Base-by-base conservation (phyloP, 257 asterid species). In the Lantana camara region DNA sequence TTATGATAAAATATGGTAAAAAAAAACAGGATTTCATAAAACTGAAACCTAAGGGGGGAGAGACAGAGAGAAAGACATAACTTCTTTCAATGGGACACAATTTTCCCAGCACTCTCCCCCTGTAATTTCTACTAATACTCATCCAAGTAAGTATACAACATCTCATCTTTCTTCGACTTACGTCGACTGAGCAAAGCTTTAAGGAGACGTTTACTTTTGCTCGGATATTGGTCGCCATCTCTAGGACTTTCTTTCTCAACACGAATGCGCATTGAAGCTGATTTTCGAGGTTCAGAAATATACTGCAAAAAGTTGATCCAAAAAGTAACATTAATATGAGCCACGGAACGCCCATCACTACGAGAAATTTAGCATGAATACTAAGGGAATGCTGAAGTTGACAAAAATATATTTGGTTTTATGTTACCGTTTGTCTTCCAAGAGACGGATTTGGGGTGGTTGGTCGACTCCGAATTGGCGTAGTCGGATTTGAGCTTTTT, bases 121-220 rank as follows among this genome's bases (percentile, higher is more conserved):
- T 27, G 3, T 24, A 1, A 42, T 58, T 53, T 72, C 35, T 55
- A 70, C 73, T 64, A 87, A 60, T 93, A 93, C 74, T 90, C 99
- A 75, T 93, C 97, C 78, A 93, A 71, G 70, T 90, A 93, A 53
- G 92, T 90, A 73, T 87, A 93, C 40, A 90, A 68, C 44, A 50
- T 79, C 22, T 93, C 98, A 41, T 93, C 98, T 76, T 90, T 87
- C 95, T 88, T 93, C 3, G 96, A 87, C 76, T 85, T 93, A 68
- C 95, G 87, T 46, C 97, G 81, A 79, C 89, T 89, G 20, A 93
- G 95, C 80, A 89, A 74, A 21, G 96, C 77, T 70, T 90, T 90
- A 58, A 93, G 96, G 42, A 93, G 83, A 2, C 94, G 96, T 73
- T 93, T 93, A 53, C 99, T 85, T 70, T 84, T 90, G 90, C 96